phyloP scores from a whole-genome alignment of 305 asterid species.

The Ajuga reptans region DNA sequence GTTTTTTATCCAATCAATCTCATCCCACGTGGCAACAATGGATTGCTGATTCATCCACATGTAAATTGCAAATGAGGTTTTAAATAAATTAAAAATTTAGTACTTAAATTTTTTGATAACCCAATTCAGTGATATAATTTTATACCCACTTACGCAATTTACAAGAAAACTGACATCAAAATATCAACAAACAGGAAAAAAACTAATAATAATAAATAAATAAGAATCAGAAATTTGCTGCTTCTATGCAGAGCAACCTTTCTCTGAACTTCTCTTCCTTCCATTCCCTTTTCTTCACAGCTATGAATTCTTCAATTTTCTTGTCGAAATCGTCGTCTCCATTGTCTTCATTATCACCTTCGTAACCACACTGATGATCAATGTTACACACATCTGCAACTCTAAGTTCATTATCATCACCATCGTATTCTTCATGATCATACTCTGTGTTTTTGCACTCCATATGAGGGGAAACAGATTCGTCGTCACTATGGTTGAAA shows the following conservation, averaged over 20 bases:
- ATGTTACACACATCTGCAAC: neutral
- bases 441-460: neutral
- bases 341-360: constrained; percentile 18
- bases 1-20: no score
- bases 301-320: constrained; percentile 9
- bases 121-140: no score
- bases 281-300: constrained; percentile 19
- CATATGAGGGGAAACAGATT: neutral
- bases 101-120: no score
- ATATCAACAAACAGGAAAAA: neutral
- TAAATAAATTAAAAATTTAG: no score
- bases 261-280: constrained; percentile 18
- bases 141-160: no score
- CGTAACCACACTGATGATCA: constrained; percentile 11
- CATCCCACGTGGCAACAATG: no score
- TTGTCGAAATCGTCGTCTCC: constrained; percentile 6
- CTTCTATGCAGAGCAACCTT: constrained; percentile 5
- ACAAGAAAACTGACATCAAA: neutral
- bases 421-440: neutral
- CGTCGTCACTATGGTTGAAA: neutral
- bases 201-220: neutral
- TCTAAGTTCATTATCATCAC: neutral
- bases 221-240: neutral
- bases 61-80: no score
- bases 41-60: no score